Evolutionary conservation across 2,329 filamentous ascomycete species (phyloP), one percentile per base, ranked within the genome.

Genomic region (Penicillium corylophilum): DNA sequence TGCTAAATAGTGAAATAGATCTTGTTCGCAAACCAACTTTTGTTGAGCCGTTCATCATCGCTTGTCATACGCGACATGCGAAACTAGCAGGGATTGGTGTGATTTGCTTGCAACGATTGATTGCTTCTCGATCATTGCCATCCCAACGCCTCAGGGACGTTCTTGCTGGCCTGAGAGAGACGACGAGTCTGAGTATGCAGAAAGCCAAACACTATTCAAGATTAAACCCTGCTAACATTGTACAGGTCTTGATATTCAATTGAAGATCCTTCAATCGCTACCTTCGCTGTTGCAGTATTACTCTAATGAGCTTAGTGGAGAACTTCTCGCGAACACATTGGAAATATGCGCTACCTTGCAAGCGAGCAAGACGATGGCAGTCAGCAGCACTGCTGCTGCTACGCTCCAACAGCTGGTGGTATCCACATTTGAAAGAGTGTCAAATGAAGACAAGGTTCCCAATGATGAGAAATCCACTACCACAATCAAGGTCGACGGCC

Each of bases 351-450:
- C 94, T 54, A 87, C 90, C 45, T 75, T 99, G 44, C 92, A 97
- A 72, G 87, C 85, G 50, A 94, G 89, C 71, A 97, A 96, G 74
- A 95, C 92, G 74, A 85, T 87, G 23, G 91, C 95, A 46, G 91
- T 99, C 62, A 95, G 93, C 67, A 95, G 95, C 63, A 97, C 95
- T 1, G 94, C 94, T 9, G 90, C 93, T 23, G 94, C 94, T n/a
- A 97, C 94, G 2, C 77, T 99, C 48, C 93, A 96, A 72, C 94
- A 97, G 71, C 82, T 99, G 13, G 86, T 97, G 7, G 90, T 94
- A 28, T 88, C 89, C 0, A 88, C 96, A 0, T 97, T 96, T 71
- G 94, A 97, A 69, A 94, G 95, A 69, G 90, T 96, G 2, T 82
- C 86, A 0, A 76, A 77, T 5, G 91, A 96, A 76, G 91, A 96